Base-by-base conservation (phyloP, 176 grass and related monocot species). In the Rhynchospora tenuis region DNA sequence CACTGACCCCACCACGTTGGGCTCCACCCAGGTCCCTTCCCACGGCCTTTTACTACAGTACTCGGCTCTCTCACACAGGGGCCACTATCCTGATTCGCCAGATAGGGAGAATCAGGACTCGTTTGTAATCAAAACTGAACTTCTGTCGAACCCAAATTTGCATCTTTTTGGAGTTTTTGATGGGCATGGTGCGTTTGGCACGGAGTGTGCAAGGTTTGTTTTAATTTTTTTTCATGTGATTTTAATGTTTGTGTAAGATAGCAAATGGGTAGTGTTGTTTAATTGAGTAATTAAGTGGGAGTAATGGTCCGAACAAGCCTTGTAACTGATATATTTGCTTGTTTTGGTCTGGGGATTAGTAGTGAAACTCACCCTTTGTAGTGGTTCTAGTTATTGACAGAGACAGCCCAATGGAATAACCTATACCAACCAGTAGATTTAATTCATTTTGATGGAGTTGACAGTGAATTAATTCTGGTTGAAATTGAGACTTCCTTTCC, bases 151-250 rank as follows among this genome's bases (percentile, higher is more conserved):
- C 58, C 92, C 92, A 16, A 79, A 93, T 46, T 91, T 93, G 74
- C 95, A 98, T 87, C 86, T 98, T 51, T 98, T 98, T 84, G 87
- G 87, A 2, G 92, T 98, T 82, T 95, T 98, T 88, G 95, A 98
- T 81, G 95, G 93, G 13, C 95, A 98, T 83, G 95, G 95, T 78
- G 78, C 58, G 20, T 86, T 64, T 78, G 95, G 95, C 17, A 64
- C 87, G 4, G 54, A 71, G 19, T 98, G 95, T 88, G 84, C 95
- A 50, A 81, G 12, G 16, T 82, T 68, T 50, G 80, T 29, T 16
- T 16, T n/a, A n/a, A 48, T 17, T 42, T 67, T 51, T 67, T 51
- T 52, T 82, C 44, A 81, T 56, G 7, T 19, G 50, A 9, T 77
- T 55, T 77, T 77, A 6, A 56, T n/a, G 7, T 31, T 77, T 33